A percentile compares a stretch with the other conserved stretches of the same genome.
Conservation (phyloP, 305 asterid species). For the Rubia peregrina region DNA sequence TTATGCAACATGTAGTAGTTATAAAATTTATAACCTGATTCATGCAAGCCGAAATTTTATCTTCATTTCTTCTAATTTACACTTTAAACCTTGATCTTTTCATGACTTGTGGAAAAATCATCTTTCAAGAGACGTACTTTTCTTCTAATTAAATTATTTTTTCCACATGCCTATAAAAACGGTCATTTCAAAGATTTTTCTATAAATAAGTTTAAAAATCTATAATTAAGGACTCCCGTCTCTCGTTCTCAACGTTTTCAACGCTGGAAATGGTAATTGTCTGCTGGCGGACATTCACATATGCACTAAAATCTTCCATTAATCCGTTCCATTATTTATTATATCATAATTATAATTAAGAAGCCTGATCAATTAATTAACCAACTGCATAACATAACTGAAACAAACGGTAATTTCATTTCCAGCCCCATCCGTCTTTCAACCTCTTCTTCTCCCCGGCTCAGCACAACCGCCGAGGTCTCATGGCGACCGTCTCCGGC, state of each 20-base stretch:
- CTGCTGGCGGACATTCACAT: not conserved
- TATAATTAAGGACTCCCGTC: not conserved
- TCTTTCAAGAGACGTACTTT: no score
- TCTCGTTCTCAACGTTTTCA: not conserved
- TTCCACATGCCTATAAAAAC: no score
- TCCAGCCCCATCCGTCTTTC: constrained; percentile 5
- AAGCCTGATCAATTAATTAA: not conserved
- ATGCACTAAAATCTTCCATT: no score
- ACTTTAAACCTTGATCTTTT: no score
- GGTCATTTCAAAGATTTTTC: no score
- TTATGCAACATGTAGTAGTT: no score
- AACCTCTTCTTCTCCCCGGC: not conserved
- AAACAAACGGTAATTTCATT: not conserved
- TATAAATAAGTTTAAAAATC: no score
- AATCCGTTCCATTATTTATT: not conserved
- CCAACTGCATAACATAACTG: not conserved
- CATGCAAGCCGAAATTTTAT: no score
- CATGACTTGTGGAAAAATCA: no score
- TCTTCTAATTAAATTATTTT: no score
- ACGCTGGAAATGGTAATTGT: not conserved
- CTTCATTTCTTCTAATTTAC: no score
- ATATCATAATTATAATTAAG: not conserved
- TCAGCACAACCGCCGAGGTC: not conserved
- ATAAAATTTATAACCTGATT: no score
- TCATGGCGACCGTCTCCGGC: constrained; percentile 14